Percentiles rank a stretch among this genome's conserved stretches.
Evolutionary conservation across 106 monocot genomes (phyloP).

Genomic region (Dactylorhiza incarnata): DNA sequence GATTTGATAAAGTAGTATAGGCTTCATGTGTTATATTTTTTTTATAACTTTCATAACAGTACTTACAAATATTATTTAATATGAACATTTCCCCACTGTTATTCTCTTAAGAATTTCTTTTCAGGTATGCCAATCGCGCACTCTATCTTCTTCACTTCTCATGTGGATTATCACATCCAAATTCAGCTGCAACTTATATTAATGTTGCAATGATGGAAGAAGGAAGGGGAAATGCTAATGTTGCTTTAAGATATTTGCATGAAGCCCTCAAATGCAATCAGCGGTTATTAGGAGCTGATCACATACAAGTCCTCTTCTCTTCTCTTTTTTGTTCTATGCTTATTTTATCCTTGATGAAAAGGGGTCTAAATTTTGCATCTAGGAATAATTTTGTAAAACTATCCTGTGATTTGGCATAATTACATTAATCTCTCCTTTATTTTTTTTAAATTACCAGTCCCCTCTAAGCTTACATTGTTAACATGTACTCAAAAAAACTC

Average conservation of each 20-base stretch:
- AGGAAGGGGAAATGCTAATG: conserved; percentile 90
- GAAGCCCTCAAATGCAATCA: conserved; percentile 95
- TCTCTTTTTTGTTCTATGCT: background rate
- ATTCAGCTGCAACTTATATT: conserved; percentile 96
- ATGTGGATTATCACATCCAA: conserved; percentile 86
- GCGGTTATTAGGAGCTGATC: conserved; percentile 83
- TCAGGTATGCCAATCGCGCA: conserved; percentile 86
- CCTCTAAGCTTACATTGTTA: no score
- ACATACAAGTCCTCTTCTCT: conserved; percentile 60
- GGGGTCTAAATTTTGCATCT: background rate
- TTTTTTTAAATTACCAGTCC: no score
- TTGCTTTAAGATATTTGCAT: conserved; percentile 83
- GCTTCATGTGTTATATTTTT: no score
- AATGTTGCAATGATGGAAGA: conserved; percentile 99
- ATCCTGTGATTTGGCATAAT: no score
- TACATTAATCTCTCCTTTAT: no score
- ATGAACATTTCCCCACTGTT: background rate
- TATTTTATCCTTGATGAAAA: background rate
- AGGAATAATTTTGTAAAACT: no score
- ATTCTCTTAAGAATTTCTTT: conserved; percentile 4
- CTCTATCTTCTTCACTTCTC: conserved; percentile 90
- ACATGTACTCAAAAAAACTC: no score
- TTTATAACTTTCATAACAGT: background rate
- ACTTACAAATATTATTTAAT: background rate
- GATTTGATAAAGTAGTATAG: no score